Evolutionary conservation across 2,329 filamentous ascomycete genomes (phyloP).

Genomic region (Exophiala lecanii-corni): DNA sequence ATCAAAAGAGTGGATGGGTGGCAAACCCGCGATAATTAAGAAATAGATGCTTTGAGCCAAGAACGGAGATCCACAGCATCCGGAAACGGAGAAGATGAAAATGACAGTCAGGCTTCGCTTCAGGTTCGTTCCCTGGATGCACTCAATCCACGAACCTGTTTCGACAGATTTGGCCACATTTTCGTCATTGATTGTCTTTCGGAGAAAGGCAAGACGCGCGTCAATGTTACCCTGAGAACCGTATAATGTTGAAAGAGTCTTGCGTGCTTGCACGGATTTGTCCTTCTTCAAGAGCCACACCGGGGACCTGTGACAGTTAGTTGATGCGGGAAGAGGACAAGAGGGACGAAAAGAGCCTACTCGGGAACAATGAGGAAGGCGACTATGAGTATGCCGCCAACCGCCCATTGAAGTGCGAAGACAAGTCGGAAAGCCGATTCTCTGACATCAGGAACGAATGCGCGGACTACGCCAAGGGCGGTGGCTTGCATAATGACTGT

Average conservation of each 20-base stretch:
- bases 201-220: neutral
- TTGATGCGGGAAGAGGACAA: neutral
- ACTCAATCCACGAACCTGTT: neutral
- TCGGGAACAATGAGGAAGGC: neutral
- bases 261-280: neutral
- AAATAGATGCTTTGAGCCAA: neutral
- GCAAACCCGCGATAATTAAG: neutral
- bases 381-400: neutral
- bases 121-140: neutral
- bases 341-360: neutral
- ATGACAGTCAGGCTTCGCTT: neutral
- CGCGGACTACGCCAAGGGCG: neutral
- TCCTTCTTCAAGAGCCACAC: neutral
- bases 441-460: neutral
- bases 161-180: neutral
- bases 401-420: neutral
- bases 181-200: neutral
- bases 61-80: neutral
- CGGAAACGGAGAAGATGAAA: neutral
- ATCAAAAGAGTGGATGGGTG: neutral
- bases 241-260: neutral
- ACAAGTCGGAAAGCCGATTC: neutral
- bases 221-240: neutral
- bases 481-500: neutral
- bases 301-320: neutral